A percentile compares a stretch with the other conserved stretches of the same genome.
phyloP scores from a whole-genome alignment of 805 yeast genomes.

The Lipomyces yamanashiensis region DNA sequence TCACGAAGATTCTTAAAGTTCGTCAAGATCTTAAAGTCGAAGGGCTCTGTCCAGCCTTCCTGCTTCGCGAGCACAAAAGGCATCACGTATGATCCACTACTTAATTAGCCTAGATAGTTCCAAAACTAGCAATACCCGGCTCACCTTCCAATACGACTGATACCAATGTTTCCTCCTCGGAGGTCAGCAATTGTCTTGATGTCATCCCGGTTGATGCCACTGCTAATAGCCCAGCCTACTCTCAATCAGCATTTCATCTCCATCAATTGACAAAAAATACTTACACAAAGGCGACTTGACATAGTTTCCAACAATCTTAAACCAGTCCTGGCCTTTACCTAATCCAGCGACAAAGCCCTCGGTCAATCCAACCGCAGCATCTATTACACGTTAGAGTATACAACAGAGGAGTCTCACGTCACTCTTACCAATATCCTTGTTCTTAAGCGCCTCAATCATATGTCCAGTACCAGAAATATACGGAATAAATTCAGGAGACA shows the following conservation, averaged over 20 bases:
- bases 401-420: background rate
- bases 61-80: conserved; percentile 78
- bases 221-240: conserved; percentile 75
- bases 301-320: conserved; percentile 77
- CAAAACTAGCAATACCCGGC: background rate
- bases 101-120: background rate
- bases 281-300: conserved; percentile 78
- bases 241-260: conserved; percentile 6
- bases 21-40: conserved; percentile 56
- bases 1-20: conserved; percentile 78
- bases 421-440: conserved; percentile 56
- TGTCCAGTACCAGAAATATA: conserved; percentile 90
- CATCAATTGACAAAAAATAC: background rate
- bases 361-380: conserved; percentile 85
- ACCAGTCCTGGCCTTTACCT: conserved; percentile 68
- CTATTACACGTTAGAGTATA: conserved; percentile 20
- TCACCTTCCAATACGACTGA: conserved; percentile 77
- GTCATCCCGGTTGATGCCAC: conserved; percentile 68
- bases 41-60: conserved; percentile 53
- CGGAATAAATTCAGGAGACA: conserved; percentile 64
- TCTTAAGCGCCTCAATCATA: conserved; percentile 71
- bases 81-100: conserved; percentile 83
- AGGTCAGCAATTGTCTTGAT: conserved; percentile 58
- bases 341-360: conserved; percentile 88
- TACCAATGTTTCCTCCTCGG: conserved; percentile 69